A percentile compares a stretch with the other conserved stretches of the same genome.
These are phyloP conservation scores for Lumnitzera racemosa DNA, from an alignment of 345 rosid species.

Conservation along the genomic window DNA sequence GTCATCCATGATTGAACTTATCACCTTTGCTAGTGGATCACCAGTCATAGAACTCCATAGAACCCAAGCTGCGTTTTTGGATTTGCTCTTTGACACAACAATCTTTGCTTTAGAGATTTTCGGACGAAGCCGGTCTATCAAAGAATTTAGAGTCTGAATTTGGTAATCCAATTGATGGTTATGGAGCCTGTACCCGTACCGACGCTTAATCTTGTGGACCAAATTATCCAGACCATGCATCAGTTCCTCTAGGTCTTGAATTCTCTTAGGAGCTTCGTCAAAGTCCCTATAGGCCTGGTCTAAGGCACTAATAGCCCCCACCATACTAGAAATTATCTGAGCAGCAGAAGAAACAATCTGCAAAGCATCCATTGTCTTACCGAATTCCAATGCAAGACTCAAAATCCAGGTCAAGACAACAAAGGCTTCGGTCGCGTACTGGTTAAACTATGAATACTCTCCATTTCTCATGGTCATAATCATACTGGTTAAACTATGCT, in stretches of 20 bases:
- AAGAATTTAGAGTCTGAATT: conserved; percentile 18
- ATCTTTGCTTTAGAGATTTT: conserved; percentile 19
- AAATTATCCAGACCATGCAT: conserved; percentile 21
- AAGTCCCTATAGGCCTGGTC: conserved; percentile 23
- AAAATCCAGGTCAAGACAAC: not conserved
- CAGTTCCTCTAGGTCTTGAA: conserved; percentile 21
- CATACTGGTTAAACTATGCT: too few relatives aligned
- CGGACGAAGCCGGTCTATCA: conserved; percentile 21
- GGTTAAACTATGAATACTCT: too few relatives aligned
- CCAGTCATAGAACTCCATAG: conserved; percentile 25
- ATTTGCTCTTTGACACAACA: conserved; percentile 13
- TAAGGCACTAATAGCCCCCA: conserved; percentile 22
- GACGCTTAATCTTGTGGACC: conserved; percentile 10
- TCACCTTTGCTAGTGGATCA: conserved; percentile 18
- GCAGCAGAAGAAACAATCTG: conserved; percentile 20
- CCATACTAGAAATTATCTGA: conserved; percentile 19
- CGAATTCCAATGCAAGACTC: not conserved
- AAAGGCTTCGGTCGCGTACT: not conserved
- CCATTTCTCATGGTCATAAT: too few relatives aligned
- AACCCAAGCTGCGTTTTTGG: conserved; percentile 16
- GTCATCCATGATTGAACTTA: conserved; percentile 18
- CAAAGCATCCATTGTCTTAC: conserved; percentile 17
- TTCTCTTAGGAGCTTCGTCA: conserved; percentile 29
- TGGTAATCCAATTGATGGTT: conserved; percentile 19
- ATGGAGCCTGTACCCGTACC: conserved; percentile 21